Evolutionary conservation across 1,139 yeast genomes (phyloP).

Genomic region (Yamadazyma atmosphaerica): DNA sequence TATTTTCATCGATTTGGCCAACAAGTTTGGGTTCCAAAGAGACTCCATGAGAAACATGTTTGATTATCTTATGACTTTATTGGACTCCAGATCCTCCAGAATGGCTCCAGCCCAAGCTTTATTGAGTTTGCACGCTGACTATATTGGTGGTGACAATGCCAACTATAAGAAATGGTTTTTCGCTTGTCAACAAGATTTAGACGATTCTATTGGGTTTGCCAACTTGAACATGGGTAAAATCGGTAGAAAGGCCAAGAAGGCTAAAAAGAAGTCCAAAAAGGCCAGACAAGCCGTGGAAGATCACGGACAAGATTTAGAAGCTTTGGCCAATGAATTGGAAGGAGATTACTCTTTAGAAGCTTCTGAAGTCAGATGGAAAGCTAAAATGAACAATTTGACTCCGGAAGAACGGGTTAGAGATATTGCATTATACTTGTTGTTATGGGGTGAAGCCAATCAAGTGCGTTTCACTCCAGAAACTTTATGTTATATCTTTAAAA

Average conservation of each 20-base stretch:
- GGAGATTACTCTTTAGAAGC: conserved; percentile 73
- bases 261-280: conserved; percentile 60
- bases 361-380: conserved; percentile 53
- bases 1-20: conserved; percentile 83
- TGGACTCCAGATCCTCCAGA: conserved; percentile 94
- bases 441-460: conserved; percentile 99
- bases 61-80: conserved; percentile 89
- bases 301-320: conserved; percentile 48
- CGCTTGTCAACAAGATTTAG: conserved; percentile 44
- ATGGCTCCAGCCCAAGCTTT: conserved; percentile 97
- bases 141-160: conserved; percentile 55
- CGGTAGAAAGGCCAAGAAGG: conserved; percentile 52
- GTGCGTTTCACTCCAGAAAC: conserved; percentile 94
- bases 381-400: conserved; percentile 46
- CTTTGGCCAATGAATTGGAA: conserved; percentile 74
- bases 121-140: conserved; percentile 90
- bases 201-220: conserved; percentile 44
- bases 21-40: conserved; percentile 95
- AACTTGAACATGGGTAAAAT: conserved; percentile 76
- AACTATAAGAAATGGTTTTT: conserved; percentile 48
- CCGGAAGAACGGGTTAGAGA: conserved; percentile 85
- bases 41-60: conserved; percentile 97
- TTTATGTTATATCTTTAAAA: conserved; percentile 88
- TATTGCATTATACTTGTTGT: conserved; percentile 79
- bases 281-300: conserved; percentile 56